These are phyloP conservation scores for Suhomyces ambrosiae DNA, from an alignment of 1,139 yeast genomes.

Conservation along the genomic window DNA sequence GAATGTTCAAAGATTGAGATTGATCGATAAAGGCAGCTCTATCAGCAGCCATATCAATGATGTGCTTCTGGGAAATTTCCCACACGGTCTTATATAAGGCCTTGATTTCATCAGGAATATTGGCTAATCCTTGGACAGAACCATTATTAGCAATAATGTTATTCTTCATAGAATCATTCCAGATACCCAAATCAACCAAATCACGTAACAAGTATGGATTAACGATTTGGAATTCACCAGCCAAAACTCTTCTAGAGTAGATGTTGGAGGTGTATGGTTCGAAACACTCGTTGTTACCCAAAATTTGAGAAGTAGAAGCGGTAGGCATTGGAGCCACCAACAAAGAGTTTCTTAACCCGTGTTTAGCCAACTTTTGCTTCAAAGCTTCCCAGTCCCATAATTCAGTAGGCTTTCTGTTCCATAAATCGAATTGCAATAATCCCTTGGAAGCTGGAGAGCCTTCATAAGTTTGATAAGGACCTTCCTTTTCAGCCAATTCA, in stretches of 20 bases:
- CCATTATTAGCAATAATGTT: conserved; percentile 80
- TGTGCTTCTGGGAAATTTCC: conserved; percentile 88
- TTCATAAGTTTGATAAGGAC: conserved; percentile 49
- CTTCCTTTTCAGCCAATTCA: conserved; percentile 53
- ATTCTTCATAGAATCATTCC: conserved; percentile 83
- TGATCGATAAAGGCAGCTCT: conserved; percentile 93
- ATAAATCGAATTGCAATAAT: conserved; percentile 55
- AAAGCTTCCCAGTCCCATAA: conserved; percentile 72
- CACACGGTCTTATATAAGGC: conserved; percentile 89
- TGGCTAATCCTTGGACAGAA: conserved; percentile 76
- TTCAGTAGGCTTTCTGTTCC: conserved; percentile 60
- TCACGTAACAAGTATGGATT: conserved; percentile 82
- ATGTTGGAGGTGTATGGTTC: conserved; percentile 91
- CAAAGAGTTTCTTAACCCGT: conserved; percentile 80
- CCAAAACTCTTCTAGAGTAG: conserved; percentile 80
- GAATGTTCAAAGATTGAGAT: conserved; percentile 88
- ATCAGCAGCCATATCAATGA: conserved; percentile 95
- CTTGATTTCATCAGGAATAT: conserved; percentile 77
- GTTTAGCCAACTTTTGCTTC: conserved; percentile 57
- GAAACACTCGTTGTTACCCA: conserved; percentile 88
- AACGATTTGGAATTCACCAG: conserved; percentile 89
- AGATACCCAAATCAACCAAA: conserved; percentile 77
- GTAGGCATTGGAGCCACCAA: conserved; percentile 95
- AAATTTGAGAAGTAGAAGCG: conserved; percentile 88
- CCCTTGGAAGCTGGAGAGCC: conserved; percentile 67